Evolutionary conservation across 768 basidiomycete species (phyloP), one percentile per base, ranked within the genome.

Genomic region (Albatrellus ellisii): DNA sequence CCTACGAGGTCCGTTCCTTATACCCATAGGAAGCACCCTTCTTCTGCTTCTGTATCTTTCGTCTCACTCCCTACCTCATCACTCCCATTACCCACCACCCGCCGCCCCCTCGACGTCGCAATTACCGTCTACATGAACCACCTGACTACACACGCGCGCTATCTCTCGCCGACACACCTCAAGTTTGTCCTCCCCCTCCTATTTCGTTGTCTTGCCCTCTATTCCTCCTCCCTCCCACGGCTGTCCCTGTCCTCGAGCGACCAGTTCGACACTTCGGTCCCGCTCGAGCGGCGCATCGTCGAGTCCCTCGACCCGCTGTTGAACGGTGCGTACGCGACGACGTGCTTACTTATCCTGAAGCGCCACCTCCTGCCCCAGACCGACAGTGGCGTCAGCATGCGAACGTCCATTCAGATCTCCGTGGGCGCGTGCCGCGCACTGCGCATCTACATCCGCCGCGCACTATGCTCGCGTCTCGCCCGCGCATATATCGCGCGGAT

Each of bases 121-220:
- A 68, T 75, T 28, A 57, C 66, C 8, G 63, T 82, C 33, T 86
- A 81, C 54, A 66, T 85, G 14, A 64, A 65, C 46, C 74, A 83
- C 54, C 68, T 85, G 9, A 59, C 63, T n/a, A 64, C 70, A 1
- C 75, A 79, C 45, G 60, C 77, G 35, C 78, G 77, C 53, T 67
- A 65, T 12, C 63, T 85, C 12, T 64, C 77, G 4, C 69, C 77
- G 6, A 58, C 58, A 9, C 67, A 70, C 51, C 68, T 85, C 26
- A 55, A 60, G 10, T 51, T 60, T 26, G 74, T 86, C 40, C 63
- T 86, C n/a, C 78, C 80, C 0, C 63, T 80, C 26, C 70, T 88
- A n/a, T 81, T 85, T 53, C 75, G 79, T 14, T 71, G 70, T 17
- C 66, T 82, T 18, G 73, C 78, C 1, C 76, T 72, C 50, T 80